Evolutionary conservation across 164 flowering plant genomes (phyloP), one percentile per base, ranked within the genome.

Genomic region (Cinnamomum micranthum): DNA sequence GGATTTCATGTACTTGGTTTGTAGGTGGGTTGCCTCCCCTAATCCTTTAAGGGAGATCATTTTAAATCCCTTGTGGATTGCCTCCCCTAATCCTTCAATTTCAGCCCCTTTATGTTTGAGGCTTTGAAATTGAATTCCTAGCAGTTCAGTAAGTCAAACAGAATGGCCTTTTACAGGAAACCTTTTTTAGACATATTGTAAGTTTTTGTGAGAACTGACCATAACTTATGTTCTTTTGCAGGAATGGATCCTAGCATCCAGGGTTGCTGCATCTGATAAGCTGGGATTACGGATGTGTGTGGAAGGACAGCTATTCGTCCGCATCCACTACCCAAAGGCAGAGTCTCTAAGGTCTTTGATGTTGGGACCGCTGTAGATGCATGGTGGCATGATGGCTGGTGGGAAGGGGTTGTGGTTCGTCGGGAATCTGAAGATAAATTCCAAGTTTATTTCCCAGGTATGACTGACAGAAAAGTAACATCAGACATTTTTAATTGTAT

Each of bases 351-450:
- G 80, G 84, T 58, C 41, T 52, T 81, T 60, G 85, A 80, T 74
- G 79, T 87, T 73, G 98, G 98, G 4, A 71, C 85, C 19, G 65
- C 82, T 72, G 97, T 94, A 59, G 98, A 94, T 79, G 98, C 79
- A 2, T 89, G 98, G 95, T 78, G 88, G 92, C 78, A 86, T 81
- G 94, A 90, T 82, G 96, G 92, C 1, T 94, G 98, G 98, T 91
- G 98, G 98, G 98, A 94, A 82, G 98, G 98, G 51, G 83, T 92
- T 69, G 90, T 94, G 19, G 72, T 90, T 51, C 74, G 72, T 72
- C 86, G 81, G 65, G 89, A 84, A 71, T 69, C 85, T 11, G 81
- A 83, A 17, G 88, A 84, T 33, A 79, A 74, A 58, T 15, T 89
- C 52, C 82, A 64, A 67, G 90, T 92, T 6, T 87, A 86, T 81